Evolutionary conservation across 805 yeast genomes (phyloP), one percentile per base, ranked within the genome.

Genomic region (Saccharomycodes ludwigii): DNA sequence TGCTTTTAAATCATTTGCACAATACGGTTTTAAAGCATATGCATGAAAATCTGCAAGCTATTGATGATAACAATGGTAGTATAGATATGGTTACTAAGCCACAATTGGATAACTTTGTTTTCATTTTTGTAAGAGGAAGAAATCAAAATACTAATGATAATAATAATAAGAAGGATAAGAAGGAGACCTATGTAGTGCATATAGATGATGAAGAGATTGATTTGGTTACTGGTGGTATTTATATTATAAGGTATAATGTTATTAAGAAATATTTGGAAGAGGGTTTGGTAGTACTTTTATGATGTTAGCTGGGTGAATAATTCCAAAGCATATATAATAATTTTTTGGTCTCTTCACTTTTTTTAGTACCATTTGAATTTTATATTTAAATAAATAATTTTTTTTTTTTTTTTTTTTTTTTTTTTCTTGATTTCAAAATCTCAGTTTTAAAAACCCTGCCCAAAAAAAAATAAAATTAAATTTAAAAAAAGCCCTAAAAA

Each of bases 61-160:
- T 91, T 36, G 93, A 85, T 45, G 95, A 84, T 41, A 68, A 68
- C 2, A 65, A 73, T 9, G 82, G 77, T 17, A 71, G 69, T 10
- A 50, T 76, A 10, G 63, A 71, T 6, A 86, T 91, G 97, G 63
- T 88, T 2, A 79, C 73, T 11, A 66, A 65, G 38, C 97, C 97
- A 0, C 81, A 81, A 30, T 42, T 80, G 48, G 67, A 79, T 40
- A 68, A 65, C 36, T 81, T 91, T 5, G 96, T 91, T 1, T 85
- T 84, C 44, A 61, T 86, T 8, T 39, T 42, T 20, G 56, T 55
- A 3, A 41, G 34, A 5, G 51, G 48, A 12, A 39, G 38, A 2
- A 32, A 21, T 5, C 25, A 34, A 3, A 15, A 19, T 4, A 35
- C 30, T 5, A 19, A 31, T n/a, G 48, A 47, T 27, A 43, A 47